phyloP scores from a whole-genome alignment of 148 eudicot genomes.

The Rhododendron mucronatum region DNA sequence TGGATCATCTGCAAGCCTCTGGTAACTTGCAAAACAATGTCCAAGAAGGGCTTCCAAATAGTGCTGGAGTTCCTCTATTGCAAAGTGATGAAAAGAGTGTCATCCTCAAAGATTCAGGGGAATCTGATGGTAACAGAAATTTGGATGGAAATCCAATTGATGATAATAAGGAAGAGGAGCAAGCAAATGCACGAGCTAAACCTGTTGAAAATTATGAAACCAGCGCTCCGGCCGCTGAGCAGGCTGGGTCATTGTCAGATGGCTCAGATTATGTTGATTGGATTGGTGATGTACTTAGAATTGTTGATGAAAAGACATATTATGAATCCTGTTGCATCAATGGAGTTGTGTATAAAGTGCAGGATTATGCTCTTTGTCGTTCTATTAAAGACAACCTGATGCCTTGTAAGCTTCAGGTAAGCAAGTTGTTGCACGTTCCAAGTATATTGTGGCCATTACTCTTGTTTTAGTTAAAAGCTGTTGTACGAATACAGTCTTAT shows the following conservation, averaged over 20 bases:
- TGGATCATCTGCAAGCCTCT: constrained; percentile 22
- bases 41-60: constrained; percentile 21
- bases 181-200: constrained; percentile 26
- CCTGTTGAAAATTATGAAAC: constrained; percentile 26
- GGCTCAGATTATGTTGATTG: constrained; percentile 53
- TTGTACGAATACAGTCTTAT: not conserved
- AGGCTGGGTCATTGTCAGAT: constrained; percentile 33
- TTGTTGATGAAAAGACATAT: constrained; percentile 52
- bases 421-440: not conserved
- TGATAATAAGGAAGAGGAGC: constrained; percentile 21
- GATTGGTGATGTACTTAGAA: constrained; percentile 59
- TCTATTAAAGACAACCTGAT: constrained; percentile 37
- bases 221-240: constrained; percentile 19
- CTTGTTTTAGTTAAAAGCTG: not conserved
- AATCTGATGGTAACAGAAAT: constrained; percentile 18
- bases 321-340: constrained; percentile 67
- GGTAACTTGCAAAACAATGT: constrained; percentile 25
- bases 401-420: constrained; percentile 61
- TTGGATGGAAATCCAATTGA: constrained; percentile 11
- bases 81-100: constrained; percentile 28
- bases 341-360: constrained; percentile 51
- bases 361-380: constrained; percentile 57
- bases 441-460: not conserved
- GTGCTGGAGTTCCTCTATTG: constrained; percentile 25
- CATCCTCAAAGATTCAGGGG: constrained; percentile 13